phyloP scores from a whole-genome alignment of 352 stramenopile species.

The Pythium brassicae region DNA sequence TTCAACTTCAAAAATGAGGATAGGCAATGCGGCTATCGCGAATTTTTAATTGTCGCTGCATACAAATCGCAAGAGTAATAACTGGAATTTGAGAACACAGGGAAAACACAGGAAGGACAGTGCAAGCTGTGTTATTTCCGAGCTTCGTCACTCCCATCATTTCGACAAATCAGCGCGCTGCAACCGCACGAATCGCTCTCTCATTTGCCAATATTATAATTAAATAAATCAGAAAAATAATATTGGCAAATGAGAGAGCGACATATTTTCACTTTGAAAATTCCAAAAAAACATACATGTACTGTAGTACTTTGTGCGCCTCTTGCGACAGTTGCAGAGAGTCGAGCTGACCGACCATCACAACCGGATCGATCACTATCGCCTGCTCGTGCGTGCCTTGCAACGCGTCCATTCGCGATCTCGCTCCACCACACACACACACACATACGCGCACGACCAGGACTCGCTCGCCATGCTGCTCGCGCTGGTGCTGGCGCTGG shows the following conservation, averaged over 20 bases:
- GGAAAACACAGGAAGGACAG: not conserved
- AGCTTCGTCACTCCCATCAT: not conserved
- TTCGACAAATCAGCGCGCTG: too few relatives aligned
- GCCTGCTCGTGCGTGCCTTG: not conserved
- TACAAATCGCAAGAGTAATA: too few relatives aligned
- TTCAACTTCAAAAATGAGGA: too few relatives aligned
- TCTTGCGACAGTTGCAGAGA: not conserved
- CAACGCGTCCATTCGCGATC: constrained; percentile 2
- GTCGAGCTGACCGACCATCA: not conserved
- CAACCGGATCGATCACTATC: constrained; percentile 4
- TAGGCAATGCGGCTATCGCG: too few relatives aligned
- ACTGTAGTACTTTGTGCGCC: too few relatives aligned
- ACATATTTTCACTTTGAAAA: not conserved
- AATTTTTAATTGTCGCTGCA: too few relatives aligned
- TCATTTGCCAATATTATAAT: too few relatives aligned
- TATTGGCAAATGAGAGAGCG: too few relatives aligned
- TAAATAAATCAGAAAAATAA: too few relatives aligned
- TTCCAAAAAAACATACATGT: too few relatives aligned
- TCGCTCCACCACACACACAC: not conserved
- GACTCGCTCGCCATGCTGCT: constrained; percentile 20
- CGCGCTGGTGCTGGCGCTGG: constrained; percentile 25
- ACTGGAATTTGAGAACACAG: not conserved
- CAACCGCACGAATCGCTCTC: too few relatives aligned
- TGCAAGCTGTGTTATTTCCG: not conserved
- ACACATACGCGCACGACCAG: not conserved